These are phyloP conservation scores for Ceriops tagal DNA, from an alignment of 345 rosid species.

Conservation along the genomic window DNA sequence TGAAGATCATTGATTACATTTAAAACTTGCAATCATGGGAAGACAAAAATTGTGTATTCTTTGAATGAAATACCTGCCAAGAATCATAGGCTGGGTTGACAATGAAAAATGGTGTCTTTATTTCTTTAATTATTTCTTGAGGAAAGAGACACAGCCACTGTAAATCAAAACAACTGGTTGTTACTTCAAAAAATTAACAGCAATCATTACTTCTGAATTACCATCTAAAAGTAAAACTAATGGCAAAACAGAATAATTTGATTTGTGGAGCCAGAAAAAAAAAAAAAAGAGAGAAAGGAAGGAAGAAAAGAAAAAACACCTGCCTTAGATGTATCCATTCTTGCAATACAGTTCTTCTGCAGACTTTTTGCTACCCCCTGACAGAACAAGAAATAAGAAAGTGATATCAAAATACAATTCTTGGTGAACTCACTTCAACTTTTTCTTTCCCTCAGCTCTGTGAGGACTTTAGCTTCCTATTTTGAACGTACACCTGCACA, in stretches of 20 bases:
- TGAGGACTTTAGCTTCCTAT: not conserved
- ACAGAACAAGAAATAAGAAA: constrained; percentile 5
- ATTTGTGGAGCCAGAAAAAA: not conserved
- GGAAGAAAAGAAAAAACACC: not conserved
- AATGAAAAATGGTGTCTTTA: constrained; percentile 66
- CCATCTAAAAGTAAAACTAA: not conserved
- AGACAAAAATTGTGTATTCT: constrained; percentile 7
- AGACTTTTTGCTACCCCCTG: constrained; percentile 63
- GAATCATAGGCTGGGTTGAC: constrained; percentile 83
- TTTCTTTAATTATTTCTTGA: constrained; percentile 49
- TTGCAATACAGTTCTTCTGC: constrained; percentile 26
- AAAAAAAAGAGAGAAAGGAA: not conserved
- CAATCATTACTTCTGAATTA: not conserved
- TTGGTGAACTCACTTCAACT: not conserved
- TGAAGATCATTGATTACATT: constrained; percentile 12
- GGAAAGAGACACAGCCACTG: constrained; percentile 65
- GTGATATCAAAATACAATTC: not conserved
- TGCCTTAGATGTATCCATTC: constrained; percentile 21
- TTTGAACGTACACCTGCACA: not conserved
- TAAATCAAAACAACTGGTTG: not conserved
- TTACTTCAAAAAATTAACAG: not conserved
- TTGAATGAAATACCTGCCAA: constrained; percentile 73
- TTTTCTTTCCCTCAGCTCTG: not conserved
- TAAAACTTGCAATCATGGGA: constrained; percentile 11
- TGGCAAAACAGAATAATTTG: not conserved